phyloP scores from a whole-genome alignment of 208 protist species.

The Leishmania braziliensis region DNA sequence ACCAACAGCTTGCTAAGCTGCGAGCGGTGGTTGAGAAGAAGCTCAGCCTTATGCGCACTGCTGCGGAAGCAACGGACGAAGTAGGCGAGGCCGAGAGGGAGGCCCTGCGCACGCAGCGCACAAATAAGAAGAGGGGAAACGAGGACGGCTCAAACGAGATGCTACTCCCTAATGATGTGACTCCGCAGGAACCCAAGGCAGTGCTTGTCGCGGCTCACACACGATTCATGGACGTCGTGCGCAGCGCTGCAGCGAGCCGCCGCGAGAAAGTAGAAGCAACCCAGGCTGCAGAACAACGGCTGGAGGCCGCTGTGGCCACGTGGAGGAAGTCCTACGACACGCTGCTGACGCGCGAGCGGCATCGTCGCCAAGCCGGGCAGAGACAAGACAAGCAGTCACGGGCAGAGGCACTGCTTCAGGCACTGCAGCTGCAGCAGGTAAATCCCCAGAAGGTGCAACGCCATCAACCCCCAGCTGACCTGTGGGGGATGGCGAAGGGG shows the following conservation, averaged over 20 bases:
- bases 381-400: conserved; percentile 5
- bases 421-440: background rate
- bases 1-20: conserved; percentile 12
- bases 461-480: background rate
- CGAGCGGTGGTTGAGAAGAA: conserved; percentile 23
- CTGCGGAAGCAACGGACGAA: background rate
- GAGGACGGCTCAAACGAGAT: background rate
- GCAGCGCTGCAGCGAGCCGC: conserved; percentile 6
- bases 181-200: background rate
- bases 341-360: conserved; percentile 6
- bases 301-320: conserved; percentile 11
- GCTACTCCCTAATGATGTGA: too few relatives aligned
- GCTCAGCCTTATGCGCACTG: conserved; percentile 12
- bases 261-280: conserved; percentile 18
- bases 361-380: background rate
- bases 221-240: conserved; percentile 19
- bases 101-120: background rate
- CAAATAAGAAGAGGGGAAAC: background rate
- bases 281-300: conserved; percentile 25
- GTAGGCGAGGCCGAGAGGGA: background rate
- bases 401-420: conserved; percentile 1
- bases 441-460: background rate
- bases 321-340: conserved; percentile 15
- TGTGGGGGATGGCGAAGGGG: conserved; percentile 2
- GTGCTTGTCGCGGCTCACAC: conserved; percentile 17